Percentiles rank a stretch among this genome's conserved stretches.
Evolutionary conservation across 305 asterid genomes (phyloP).

Genomic region (Fraxinus ornus): DNA sequence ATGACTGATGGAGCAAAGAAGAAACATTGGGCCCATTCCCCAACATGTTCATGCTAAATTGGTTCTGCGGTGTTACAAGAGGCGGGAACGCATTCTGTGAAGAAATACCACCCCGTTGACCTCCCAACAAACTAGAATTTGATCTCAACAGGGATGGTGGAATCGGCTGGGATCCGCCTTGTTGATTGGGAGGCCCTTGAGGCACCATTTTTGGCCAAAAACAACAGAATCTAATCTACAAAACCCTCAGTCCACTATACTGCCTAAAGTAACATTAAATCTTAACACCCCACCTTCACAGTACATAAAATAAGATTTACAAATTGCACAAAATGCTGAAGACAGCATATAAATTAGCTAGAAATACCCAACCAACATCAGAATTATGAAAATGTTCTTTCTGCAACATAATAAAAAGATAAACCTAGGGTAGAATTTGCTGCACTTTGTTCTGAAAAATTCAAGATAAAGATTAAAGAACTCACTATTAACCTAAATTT

Average conservation of each 20-base stretch:
- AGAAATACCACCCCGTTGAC: constrained; percentile 69
- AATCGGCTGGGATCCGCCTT: constrained; percentile 30
- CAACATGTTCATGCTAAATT: constrained; percentile 61
- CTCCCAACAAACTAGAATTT: constrained; percentile 47
- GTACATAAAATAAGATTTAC: background rate
- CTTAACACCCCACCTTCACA: background rate
- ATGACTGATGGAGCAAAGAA: constrained; percentile 77
- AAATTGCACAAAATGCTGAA: background rate
- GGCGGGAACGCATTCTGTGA: constrained; percentile 72
- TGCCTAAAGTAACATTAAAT: background rate
- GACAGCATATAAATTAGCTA: background rate
- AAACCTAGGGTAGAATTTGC: background rate
- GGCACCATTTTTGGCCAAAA: constrained; percentile 25
- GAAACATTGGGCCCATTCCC: constrained; percentile 75
- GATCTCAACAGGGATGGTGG: constrained; percentile 67
- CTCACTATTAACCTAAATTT: background rate
- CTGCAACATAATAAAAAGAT: background rate
- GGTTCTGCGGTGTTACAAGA: constrained; percentile 67
- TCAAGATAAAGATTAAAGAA: background rate
- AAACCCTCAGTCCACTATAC: background rate
- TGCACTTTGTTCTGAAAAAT: background rate
- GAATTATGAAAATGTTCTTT: background rate
- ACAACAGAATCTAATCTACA: background rate
- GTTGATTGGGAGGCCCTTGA: constrained; percentile 32
- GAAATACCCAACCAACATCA: background rate